A percentile compares a stretch with the other conserved stretches of the same genome.
phyloP scores from a whole-genome alignment of 805 yeast species.

The Candida xyloterini region DNA sequence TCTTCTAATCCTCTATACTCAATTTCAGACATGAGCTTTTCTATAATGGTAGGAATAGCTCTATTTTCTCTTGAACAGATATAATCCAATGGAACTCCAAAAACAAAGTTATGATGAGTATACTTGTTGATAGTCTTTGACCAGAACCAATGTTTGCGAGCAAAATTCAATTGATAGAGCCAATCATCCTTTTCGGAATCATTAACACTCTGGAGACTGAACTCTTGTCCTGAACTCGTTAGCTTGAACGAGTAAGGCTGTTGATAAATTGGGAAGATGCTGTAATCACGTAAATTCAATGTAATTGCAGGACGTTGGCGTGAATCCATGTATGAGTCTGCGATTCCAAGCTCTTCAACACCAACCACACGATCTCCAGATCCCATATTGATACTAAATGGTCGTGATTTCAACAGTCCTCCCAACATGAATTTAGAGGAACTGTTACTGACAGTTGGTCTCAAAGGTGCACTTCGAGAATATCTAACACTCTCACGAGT shows the following conservation, averaged over 20 bases:
- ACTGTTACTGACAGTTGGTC: slow-evolving; percentile 2
- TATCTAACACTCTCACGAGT: slow-evolving; percentile 6
- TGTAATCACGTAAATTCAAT: slow-evolving; percentile 44
- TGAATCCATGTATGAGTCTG: slow-evolving; percentile 38
- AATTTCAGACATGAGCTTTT: slow-evolving; percentile 64
- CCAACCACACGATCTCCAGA: slow-evolving; percentile 37
- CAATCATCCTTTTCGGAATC: slow-evolving; percentile 70
- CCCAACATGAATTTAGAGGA: slow-evolving; percentile 26
- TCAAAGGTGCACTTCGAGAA: slow-evolving; percentile 7
- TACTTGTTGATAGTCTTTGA: slow-evolving; percentile 36
- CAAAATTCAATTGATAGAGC: slow-evolving; percentile 51
- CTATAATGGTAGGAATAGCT: slow-evolving; percentile 62
- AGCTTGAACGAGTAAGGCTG: slow-evolving; percentile 48
- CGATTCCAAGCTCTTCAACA: slow-evolving; percentile 60
- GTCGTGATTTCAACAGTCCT: slow-evolving; percentile 44
- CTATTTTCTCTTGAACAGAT: slow-evolving; percentile 71
- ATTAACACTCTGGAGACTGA: slow-evolving; percentile 61
- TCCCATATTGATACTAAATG: slow-evolving; percentile 53
- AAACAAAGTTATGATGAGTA: slow-evolving; percentile 41
- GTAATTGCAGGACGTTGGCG: slow-evolving; percentile 50
- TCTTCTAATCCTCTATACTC: slow-evolving; percentile 88
- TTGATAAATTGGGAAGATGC: slow-evolving; percentile 52
- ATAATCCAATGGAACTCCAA: slow-evolving; percentile 81
- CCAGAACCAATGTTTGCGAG: slow-evolving; percentile 54
- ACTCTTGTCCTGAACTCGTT: slow-evolving; percentile 39